phyloP scores from a whole-genome alignment of 1,139 yeast species.

The Candida sojae region DNA sequence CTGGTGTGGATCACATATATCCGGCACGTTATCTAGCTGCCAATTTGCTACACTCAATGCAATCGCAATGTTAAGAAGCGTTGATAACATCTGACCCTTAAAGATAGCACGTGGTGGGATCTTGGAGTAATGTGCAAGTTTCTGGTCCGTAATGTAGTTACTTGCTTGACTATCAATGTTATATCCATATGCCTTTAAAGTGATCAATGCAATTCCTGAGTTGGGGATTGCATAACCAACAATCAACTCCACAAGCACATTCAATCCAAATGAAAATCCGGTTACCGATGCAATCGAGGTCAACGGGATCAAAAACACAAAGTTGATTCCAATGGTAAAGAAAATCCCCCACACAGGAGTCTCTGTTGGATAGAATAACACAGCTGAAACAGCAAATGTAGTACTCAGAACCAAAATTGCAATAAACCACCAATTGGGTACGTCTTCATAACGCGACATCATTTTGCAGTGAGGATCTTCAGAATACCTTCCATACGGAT shows the following conservation, averaged over 20 bases:
- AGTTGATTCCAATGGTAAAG: constrained; percentile 36
- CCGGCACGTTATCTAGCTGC: constrained; percentile 25
- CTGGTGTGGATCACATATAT: constrained; percentile 29
- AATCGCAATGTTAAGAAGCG: constrained; percentile 25
- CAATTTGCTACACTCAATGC: constrained; percentile 31
- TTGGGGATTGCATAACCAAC: constrained; percentile 43
- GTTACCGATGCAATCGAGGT: constrained; percentile 40
- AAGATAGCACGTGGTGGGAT: constrained; percentile 38
- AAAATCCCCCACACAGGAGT: constrained; percentile 42
- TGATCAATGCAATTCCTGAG: constrained; percentile 39
- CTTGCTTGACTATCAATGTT: constrained; percentile 40
- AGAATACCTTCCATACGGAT: constrained; percentile 20
- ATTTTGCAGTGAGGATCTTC: constrained; percentile 42
- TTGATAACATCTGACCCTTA: constrained; percentile 33
- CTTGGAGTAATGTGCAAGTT: constrained; percentile 35
- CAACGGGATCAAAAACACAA: constrained; percentile 36
- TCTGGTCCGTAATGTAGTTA: constrained; percentile 38
- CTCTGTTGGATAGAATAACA: constrained; percentile 33
- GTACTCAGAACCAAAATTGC: constrained; percentile 30
- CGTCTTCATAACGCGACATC: constrained; percentile 41
- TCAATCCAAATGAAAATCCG: constrained; percentile 39
- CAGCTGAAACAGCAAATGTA: constrained; percentile 31
- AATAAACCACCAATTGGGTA: constrained; percentile 46
- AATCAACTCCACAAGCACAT: constrained; percentile 41
- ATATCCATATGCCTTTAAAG: constrained; percentile 39